Base-by-base conservation (phyloP, 768 basidiomycete species). In the Pisolithus tinctorius region DNA sequence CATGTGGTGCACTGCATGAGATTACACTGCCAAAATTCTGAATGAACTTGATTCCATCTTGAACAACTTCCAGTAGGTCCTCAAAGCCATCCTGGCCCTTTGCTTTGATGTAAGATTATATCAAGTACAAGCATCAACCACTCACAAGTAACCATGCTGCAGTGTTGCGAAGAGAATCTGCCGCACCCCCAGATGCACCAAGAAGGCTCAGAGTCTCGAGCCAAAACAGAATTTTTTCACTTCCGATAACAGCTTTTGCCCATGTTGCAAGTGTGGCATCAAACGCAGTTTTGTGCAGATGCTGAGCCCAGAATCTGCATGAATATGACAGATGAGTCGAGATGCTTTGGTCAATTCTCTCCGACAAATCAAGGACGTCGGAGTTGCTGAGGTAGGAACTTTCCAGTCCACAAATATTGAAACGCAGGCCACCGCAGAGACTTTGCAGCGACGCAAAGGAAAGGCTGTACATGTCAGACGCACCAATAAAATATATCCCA, bases 1-100 rank as follows among this genome's bases (percentile, higher is more conserved):
- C 55, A 44, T 64, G 63, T 6, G 62, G 62, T 1, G 49, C 52
- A 49, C 54, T 58, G 20, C 59, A 45, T 26, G 48, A 26, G 23
- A 62, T 60, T 0, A 45, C 30, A 23, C 8, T 17, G 9, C 13
- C 31, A 31, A 63, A 63, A 2, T 44, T 29, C 13, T 30, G 17
- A n/a, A 61, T 46, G 48, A 61, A 63, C 23, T 44, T 47, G 4
- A 39, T 25, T 0, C 34, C 40, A 43, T 63, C 60, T 6, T 27
- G 11, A 30, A 41, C 48, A 26, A 40, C 14, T 34, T 5, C 34
- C 14, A 34, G 14, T 13, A 13, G 4, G 4, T 34, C 31, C 13
- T 13, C 31, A 34, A 34, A 11, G 3, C 31, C 31, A 11, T 34
- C 13, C 11, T 34, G 31, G 11, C 4, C 34, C 34, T 34, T 11